These are phyloP conservation scores for Talaromyces ruber DNA, from an alignment of 495 filamentous ascomycete species.

Conservation along the genomic window DNA sequence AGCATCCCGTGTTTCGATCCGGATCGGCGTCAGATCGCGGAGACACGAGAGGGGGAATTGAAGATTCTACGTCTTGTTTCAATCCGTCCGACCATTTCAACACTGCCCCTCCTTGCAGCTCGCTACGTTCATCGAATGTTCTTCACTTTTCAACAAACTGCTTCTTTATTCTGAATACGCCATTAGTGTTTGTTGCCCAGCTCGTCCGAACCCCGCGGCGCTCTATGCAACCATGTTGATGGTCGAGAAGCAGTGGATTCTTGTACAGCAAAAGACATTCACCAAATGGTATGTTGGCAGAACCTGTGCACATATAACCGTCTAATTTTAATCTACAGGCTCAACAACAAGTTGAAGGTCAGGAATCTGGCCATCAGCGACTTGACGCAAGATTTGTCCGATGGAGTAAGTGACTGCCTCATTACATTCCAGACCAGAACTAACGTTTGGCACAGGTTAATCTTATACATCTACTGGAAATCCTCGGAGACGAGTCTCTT, in stretches of 20 bases:
- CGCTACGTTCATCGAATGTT: not conserved
- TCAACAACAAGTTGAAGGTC: conserved; percentile 85
- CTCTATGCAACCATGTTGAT: conserved; percentile 43
- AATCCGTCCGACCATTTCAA: not conserved
- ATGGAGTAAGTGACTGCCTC: conserved; percentile 61
- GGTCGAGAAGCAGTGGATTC: conserved; percentile 86
- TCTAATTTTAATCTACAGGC: conserved; percentile 42
- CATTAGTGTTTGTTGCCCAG: not conserved
- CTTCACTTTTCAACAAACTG: not conserved
- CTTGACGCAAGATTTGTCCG: conserved; percentile 78
- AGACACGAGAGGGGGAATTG: not conserved
- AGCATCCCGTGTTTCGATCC: not conserved
- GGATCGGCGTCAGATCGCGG: not conserved
- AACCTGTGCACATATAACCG: not conserved
- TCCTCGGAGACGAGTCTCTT: conserved; percentile 85
- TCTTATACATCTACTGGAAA: conserved; percentile 93
- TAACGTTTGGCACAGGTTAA: conserved; percentile 51
- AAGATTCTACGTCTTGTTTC: not conserved
- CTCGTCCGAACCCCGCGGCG: not conserved
- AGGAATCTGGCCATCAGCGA: conserved; percentile 71
- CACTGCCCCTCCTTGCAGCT: not conserved
- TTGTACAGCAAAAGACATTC: conserved; percentile 98
- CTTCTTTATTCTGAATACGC: not conserved
- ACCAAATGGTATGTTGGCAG: conserved; percentile 71
- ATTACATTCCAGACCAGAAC: not conserved